Conservation (phyloP, 352 stramenopile genomes). For the Phytopythium ostracodes region DNA sequence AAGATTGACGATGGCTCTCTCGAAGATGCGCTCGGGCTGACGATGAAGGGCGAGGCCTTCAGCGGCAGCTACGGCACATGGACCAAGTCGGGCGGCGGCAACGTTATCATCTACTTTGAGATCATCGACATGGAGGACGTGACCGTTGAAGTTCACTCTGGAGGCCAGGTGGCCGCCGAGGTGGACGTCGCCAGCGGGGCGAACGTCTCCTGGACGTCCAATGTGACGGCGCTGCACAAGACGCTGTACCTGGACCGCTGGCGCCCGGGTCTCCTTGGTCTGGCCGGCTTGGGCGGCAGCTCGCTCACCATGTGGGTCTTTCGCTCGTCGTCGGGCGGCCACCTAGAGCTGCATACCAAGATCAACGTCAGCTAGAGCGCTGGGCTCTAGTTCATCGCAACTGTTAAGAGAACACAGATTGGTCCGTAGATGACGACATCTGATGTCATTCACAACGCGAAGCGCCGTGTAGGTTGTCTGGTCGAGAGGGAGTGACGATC, state of each 20-base stretch:
- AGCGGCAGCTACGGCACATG: slow-evolving; percentile 30
- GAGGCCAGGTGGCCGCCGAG: slow-evolving; percentile 25
- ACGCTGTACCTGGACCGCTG: slow-evolving; percentile 52
- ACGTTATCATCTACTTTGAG: slow-evolving; percentile 36
- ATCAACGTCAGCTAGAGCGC: slow-evolving; percentile 37
- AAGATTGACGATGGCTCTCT: slow-evolving; percentile 52
- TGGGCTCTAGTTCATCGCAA: neutral
- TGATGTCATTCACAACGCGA: too few species aligned
- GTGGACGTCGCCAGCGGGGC: slow-evolving; percentile 28
- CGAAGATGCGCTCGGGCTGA: slow-evolving; percentile 36
- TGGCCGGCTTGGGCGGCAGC: slow-evolving; percentile 32
- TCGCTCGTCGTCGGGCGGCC: slow-evolving; percentile 20
- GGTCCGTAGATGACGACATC: too few species aligned
- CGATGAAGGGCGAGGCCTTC: slow-evolving; percentile 37
- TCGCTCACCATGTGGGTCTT: slow-evolving; percentile 37
- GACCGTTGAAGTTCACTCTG: slow-evolving; percentile 37
- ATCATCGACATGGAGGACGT: slow-evolving; percentile 38
- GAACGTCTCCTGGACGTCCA: slow-evolving; percentile 38
- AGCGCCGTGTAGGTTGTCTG: neutral
- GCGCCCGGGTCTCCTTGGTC: slow-evolving; percentile 24
- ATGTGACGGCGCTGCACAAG: slow-evolving; percentile 32
- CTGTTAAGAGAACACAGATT: too few species aligned
- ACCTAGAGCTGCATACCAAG: slow-evolving; percentile 33
- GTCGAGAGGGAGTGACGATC: neutral
- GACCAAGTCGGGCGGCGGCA: slow-evolving; percentile 36